Percentiles rank a stretch among this genome's conserved stretches.
phyloP scores from a whole-genome alignment of 192 early-diverging fungal genomes.

The Coemansia furcata region DNA sequence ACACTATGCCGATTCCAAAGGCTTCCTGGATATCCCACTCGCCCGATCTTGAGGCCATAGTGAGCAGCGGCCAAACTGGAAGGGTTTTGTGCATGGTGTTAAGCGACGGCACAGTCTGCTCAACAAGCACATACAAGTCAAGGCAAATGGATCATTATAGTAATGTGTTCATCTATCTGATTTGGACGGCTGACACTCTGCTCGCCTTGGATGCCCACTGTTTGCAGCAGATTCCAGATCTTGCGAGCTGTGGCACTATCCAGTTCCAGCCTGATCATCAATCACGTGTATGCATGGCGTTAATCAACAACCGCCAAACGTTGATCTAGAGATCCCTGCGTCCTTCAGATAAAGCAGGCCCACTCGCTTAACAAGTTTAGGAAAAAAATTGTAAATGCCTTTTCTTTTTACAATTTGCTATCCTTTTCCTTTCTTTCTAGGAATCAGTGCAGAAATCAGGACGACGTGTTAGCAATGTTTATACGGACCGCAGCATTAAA shows the following conservation, averaged over 20 bases:
- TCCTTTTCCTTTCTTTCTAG: not conserved
- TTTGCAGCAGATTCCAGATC: not conserved
- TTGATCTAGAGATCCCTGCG: not conserved
- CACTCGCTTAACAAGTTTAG: not conserved
- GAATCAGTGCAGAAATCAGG: not conserved
- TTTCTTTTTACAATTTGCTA: not conserved
- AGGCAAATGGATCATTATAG: no score
- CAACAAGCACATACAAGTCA: not conserved
- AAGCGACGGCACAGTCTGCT: slow-evolving; percentile 4
- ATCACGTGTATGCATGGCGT: not conserved
- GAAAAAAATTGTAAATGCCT: not conserved
- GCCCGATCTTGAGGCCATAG: not conserved
- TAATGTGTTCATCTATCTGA: not conserved
- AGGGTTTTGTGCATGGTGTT: slow-evolving; percentile 1
- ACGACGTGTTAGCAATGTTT: slow-evolving; percentile 1
- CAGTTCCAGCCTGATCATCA: not conserved
- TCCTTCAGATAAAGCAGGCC: not conserved
- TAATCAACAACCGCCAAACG: not conserved
- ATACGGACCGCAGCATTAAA: slow-evolving; percentile 8
- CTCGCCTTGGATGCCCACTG: not conserved
- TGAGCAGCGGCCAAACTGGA: not conserved
- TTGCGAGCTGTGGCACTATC: not conserved
- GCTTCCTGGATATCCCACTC: slow-evolving; percentile 2
- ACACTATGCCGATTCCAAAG: slow-evolving; percentile 4
- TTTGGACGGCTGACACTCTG: not conserved